Conservation (phyloP, 805 yeast species). For the Metschnikowia noctiluminum region DNA sequence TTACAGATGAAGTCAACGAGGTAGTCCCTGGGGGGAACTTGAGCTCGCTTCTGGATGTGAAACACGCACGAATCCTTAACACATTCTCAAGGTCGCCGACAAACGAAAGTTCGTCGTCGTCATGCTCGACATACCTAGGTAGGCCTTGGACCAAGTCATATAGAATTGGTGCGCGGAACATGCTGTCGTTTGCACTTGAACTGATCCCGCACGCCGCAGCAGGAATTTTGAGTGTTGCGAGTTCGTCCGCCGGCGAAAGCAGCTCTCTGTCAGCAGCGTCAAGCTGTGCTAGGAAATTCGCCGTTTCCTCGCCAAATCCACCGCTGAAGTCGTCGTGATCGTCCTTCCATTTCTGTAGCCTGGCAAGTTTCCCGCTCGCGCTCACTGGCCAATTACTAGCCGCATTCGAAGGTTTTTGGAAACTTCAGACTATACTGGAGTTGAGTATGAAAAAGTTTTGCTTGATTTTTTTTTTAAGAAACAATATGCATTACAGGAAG, state of each 20-base stretch:
- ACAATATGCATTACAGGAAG: no score
- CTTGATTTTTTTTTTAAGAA: no score
- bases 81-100: constrained; percentile 9
- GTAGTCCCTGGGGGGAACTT: constrained; percentile 15
- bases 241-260: constrained; percentile 5
- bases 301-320: constrained; percentile 1
- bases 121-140: constrained; percentile 7
- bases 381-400: constrained; percentile 2
- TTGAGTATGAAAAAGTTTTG: neutral
- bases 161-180: neutral
- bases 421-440: no score
- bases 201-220: constrained; percentile 3
- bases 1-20: constrained; percentile 15
- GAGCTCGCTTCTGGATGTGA: neutral
- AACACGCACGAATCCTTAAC: neutral
- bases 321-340: constrained; percentile 5
- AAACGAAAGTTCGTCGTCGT: constrained; percentile 10
- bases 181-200: constrained; percentile 1
- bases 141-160: neutral
- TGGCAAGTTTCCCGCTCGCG: constrained; percentile 6
- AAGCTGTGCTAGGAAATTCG: constrained; percentile 9
- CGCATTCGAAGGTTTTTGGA: no score
- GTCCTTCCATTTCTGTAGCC: constrained; percentile 15
- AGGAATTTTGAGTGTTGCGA: constrained; percentile 5
- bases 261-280: constrained; percentile 4